Evolutionary conservation across 768 basidiomycete species (phyloP).

Genomic region (Podaxis sp.): DNA sequence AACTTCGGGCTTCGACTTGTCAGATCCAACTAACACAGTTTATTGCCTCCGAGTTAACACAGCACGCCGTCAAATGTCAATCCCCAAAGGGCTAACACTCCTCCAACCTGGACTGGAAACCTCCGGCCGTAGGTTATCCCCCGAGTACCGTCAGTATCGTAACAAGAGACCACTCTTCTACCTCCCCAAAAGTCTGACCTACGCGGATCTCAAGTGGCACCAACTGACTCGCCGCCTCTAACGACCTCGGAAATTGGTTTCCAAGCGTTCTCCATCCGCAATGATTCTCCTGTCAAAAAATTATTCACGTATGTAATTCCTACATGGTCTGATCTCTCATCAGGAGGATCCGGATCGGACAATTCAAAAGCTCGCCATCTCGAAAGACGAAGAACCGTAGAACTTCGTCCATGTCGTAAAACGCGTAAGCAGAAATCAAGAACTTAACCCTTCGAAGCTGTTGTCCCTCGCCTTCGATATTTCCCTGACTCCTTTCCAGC

Average conservation of each 20-base stretch:
- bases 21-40: neutral
- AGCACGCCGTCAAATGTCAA: neutral
- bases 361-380: neutral
- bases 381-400: neutral
- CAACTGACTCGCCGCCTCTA: neutral
- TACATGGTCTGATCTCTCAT: neutral
- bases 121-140: neutral
- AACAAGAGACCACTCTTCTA: neutral
- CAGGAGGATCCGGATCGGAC: constrained; percentile 10
- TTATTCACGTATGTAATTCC: neutral
- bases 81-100: neutral
- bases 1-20: neutral
- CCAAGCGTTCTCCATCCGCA: neutral
- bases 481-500: neutral
- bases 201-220: neutral
- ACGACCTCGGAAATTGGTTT: constrained; percentile 10
- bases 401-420: neutral
- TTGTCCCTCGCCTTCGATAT: neutral
- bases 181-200: neutral
- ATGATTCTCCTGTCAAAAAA: constrained; percentile 6
- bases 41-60: neutral
- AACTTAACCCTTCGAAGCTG: neutral
- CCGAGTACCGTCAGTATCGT: neutral
- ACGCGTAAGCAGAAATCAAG: neutral
- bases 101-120: neutral